These are phyloP conservation scores for Millerago galiae DNA, from an alignment of 805 yeast genomes.

Conservation along the genomic window DNA sequence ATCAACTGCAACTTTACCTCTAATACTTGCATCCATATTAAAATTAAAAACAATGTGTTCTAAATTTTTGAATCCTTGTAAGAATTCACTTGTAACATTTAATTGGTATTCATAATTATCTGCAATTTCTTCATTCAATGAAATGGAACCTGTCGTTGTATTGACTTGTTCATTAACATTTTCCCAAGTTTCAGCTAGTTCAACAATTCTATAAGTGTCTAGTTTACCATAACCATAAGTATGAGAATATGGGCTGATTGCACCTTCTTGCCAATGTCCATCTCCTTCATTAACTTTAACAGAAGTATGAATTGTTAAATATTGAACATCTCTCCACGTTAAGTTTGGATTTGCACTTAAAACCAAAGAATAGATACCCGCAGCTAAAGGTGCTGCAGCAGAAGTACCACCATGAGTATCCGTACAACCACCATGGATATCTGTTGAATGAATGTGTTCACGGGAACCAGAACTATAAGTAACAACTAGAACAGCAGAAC, in stretches of 20 bases:
- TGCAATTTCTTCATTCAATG: slow-evolving; percentile 18
- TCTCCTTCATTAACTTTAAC: slow-evolving; percentile 60
- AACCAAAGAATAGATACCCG: slow-evolving; percentile 86
- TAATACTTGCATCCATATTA: slow-evolving; percentile 50
- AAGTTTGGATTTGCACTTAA: slow-evolving; percentile 78
- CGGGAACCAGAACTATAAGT: slow-evolving; percentile 90
- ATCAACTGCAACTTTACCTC: slow-evolving; percentile 67
- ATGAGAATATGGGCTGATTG: slow-evolving; percentile 70
- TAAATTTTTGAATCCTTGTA: slow-evolving; percentile 58
- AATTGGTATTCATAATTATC: slow-evolving; percentile 31
- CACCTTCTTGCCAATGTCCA: slow-evolving; percentile 68
- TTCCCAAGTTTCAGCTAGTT: slow-evolving; percentile 66
- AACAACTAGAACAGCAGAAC: slow-evolving; percentile 91
- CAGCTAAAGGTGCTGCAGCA: slow-evolving; percentile 98
- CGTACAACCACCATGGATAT: slow-evolving; percentile 63
- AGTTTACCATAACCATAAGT: slow-evolving; percentile 88
- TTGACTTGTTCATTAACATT: slow-evolving; percentile 91
- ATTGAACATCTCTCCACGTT: slow-evolving; percentile 95
- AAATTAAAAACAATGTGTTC: slow-evolving; percentile 87
- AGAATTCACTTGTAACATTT: slow-evolving; percentile 39
- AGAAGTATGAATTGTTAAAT: slow-evolving; percentile 67
- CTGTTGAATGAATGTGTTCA: slow-evolving; percentile 86
- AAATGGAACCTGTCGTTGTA: slow-evolving; percentile 37
- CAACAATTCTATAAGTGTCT: slow-evolving; percentile 73
- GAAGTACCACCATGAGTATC: slow-evolving; percentile 90